Evolutionary conservation across 768 basidiomycete genomes (phyloP), one percentile per base, ranked within the genome.

Genomic region (Boletus reticulatus): DNA sequence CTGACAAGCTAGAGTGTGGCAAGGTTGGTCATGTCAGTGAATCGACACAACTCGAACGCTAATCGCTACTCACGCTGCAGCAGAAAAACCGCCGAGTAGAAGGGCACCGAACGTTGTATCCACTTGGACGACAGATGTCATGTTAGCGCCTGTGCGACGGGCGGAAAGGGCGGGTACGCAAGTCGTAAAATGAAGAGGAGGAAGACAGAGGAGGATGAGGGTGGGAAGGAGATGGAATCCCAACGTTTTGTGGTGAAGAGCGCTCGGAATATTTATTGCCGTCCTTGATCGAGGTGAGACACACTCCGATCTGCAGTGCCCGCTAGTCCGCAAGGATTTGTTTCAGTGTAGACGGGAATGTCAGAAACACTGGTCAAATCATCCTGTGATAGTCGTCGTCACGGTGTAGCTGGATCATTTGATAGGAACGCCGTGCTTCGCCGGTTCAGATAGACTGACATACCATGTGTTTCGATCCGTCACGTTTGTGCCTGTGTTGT

Each of bases 51-150:
- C 29, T 29, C 8, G 39, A 7, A 4, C 27, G 4, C 22, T 9
- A 29, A 29, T 4, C n/a, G 39, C 20, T 0, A 44, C 69, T 57
- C 34, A 71, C 69, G 37, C 59, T 22, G 69, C 61, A 16, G 71
- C 71, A 43, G 61, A 44, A 53, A 71, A 71, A 45, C 67, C 69
- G 27, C 69, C 69, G 4, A 72, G 44, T 4, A 71, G 58, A 12
- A 71, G 59, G n/a, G 69, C 69, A 10, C 69, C 69, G 14, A 60
- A 54, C 31, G 69, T 72, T 41, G 60, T 36, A 34, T 49, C 55
- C 14, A 36, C 14, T 36, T 36, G 12, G 29, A 70, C 32, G 31
- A 24, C 9, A 29, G 24, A 29, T 27, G 58, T 20, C 66, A 67
- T 67, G 16, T 38, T 19, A 17, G 22, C 9, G 20, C 8, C 16